These are phyloP conservation scores for Phytophthora palmivora DNA, from an alignment of 352 stramenopile genomes.

Conservation along the genomic window DNA sequence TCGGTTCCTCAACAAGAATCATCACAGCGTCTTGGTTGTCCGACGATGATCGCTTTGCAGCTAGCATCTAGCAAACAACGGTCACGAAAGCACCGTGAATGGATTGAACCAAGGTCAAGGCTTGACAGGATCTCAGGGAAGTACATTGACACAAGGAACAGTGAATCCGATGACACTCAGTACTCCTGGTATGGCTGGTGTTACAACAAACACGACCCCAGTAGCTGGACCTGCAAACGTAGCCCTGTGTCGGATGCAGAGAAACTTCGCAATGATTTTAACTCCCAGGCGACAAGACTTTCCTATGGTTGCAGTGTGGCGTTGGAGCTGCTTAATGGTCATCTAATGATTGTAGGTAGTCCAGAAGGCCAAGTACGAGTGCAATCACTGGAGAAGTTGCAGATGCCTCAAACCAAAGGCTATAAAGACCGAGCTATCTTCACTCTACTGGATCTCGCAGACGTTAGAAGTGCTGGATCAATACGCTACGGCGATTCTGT, in stretches of 20 bases:
- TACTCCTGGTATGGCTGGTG: background rate
- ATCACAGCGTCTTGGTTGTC: no score
- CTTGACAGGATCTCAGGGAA: slow-evolving; percentile 1
- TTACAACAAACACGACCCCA: background rate
- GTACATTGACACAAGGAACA: background rate
- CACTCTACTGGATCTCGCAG: slow-evolving; percentile 70
- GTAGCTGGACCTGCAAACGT: background rate
- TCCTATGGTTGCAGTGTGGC: slow-evolving; percentile 78
- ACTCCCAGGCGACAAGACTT: slow-evolving; percentile 62
- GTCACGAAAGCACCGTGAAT: slow-evolving; percentile 6
- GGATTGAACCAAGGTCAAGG: background rate
- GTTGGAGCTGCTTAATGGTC: slow-evolving; percentile 76
- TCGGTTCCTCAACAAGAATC: no score
- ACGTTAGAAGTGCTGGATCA: slow-evolving; percentile 68
- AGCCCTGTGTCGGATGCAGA: slow-evolving; percentile 54
- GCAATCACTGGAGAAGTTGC: slow-evolving; percentile 66
- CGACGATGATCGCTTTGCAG: no score
- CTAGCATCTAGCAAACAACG: slow-evolving; percentile 14
- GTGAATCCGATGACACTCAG: background rate
- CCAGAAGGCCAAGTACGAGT: slow-evolving; percentile 71
- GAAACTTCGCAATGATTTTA: slow-evolving; percentile 77
- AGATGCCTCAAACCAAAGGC: slow-evolving; percentile 52
- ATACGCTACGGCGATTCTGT: slow-evolving; percentile 82
- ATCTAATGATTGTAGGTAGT: slow-evolving; percentile 74
- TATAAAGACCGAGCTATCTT: slow-evolving; percentile 73